Conservation (phyloP, 176 grass and related monocot species). For the Lolium multiflorum region DNA sequence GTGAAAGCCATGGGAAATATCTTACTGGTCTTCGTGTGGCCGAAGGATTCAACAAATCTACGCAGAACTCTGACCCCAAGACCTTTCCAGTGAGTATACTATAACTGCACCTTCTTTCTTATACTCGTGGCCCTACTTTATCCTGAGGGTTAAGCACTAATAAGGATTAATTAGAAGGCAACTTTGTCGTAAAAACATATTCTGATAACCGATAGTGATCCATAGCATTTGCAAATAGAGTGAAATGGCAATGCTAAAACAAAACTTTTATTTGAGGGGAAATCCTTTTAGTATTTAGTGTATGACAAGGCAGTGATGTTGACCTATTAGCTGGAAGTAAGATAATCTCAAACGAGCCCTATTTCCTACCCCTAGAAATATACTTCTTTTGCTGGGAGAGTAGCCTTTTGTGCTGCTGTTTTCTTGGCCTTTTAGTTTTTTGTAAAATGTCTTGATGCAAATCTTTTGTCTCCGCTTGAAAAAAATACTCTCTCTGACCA, state of each 20-base stretch:
- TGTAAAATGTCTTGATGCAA: not conserved
- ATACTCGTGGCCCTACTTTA: conserved; percentile 52
- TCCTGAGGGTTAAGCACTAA: conserved; percentile 52
- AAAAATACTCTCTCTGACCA: no score
- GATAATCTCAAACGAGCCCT: conserved; percentile 52
- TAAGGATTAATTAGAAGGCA: conserved; percentile 44
- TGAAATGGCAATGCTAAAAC: conserved; percentile 8
- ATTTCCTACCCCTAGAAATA: conserved; percentile 2
- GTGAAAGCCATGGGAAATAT: conserved; percentile 16
- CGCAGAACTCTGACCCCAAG: not conserved
- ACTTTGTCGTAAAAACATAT: conserved; percentile 46
- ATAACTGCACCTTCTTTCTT: conserved; percentile 46
- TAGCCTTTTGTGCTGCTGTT: not conserved
- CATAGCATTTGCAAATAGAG: conserved; percentile 35
- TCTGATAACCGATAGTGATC: conserved; percentile 33
- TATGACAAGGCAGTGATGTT: conserved; percentile 59
- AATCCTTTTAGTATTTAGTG: conserved; percentile 48
- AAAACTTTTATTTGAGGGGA: conserved; percentile 19
- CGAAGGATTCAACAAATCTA: conserved; percentile 48
- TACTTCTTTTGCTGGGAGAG: not conserved
- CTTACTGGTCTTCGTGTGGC: conserved; percentile 7
- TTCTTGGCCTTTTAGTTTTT: not conserved
- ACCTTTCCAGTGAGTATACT: conserved; percentile 46
- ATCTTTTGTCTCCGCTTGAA: no score
- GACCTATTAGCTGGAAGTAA: conserved; percentile 50